Conservation (phyloP, 257 asterid genomes). For the Lycium barbarum region DNA sequence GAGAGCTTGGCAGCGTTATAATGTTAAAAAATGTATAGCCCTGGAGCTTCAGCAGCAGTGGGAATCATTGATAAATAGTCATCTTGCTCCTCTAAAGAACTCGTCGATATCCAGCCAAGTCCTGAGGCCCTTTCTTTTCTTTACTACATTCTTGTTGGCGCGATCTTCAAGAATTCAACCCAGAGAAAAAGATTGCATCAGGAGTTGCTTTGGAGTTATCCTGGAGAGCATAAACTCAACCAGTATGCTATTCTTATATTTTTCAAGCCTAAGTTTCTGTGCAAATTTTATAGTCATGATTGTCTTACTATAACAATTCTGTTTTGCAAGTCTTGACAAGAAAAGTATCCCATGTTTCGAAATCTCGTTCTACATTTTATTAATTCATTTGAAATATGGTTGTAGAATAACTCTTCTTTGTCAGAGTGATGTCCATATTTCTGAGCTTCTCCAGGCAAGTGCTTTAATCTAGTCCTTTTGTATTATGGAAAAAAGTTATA, state of each 20-base stretch:
- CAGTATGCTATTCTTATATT: conserved; percentile 50
- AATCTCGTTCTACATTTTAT: background rate
- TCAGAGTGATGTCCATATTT: background rate
- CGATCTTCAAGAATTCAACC: conserved; percentile 55
- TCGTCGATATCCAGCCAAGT: conserved; percentile 54
- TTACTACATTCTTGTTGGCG: conserved; percentile 58
- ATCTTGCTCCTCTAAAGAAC: conserved; percentile 45
- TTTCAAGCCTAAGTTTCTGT: conserved; percentile 18
- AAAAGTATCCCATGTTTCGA: background rate
- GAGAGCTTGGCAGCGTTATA: conserved; percentile 87
- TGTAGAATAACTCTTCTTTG: background rate
- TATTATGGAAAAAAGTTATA: background rate
- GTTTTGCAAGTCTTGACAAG: conserved; percentile 15
- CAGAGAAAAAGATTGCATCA: conserved; percentile 68
- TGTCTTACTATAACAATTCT: background rate
- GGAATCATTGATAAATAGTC: conserved; percentile 60
- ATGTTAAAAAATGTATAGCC: conserved; percentile 53
- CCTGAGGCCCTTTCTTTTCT: conserved; percentile 86
- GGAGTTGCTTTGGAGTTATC: conserved; percentile 68
- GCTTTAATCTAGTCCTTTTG: background rate
- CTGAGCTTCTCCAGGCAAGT: background rate
- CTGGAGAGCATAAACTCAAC: conserved; percentile 69
- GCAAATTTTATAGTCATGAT: background rate
- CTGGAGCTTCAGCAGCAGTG: conserved; percentile 74
- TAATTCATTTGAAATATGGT: background rate